These are phyloP conservation scores for Phialophora macrospora DNA, from an alignment of 2,329 filamentous ascomycete genomes.

Conservation along the genomic window DNA sequence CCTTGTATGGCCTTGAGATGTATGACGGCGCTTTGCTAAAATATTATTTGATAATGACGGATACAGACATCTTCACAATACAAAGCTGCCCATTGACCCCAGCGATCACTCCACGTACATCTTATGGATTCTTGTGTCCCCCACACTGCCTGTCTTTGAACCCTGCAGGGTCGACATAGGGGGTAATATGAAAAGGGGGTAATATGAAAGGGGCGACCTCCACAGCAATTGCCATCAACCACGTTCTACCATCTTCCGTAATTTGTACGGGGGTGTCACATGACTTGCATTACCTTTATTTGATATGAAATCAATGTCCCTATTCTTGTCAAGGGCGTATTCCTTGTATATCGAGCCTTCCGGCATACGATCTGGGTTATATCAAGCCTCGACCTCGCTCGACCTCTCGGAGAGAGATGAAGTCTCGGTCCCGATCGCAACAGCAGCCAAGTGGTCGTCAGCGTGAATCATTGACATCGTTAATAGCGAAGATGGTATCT, in stretches of 20 bases:
- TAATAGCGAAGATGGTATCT: conserved; percentile 24
- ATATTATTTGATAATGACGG: not conserved
- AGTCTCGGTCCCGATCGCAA: not conserved
- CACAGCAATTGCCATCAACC: not conserved
- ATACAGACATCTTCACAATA: not conserved
- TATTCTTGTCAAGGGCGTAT: not conserved
- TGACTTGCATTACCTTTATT: not conserved
- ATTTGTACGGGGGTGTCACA: not conserved
- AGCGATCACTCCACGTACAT: not conserved
- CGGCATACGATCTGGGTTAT: not conserved
- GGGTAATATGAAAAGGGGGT: not conserved
- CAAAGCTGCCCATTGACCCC: not conserved
- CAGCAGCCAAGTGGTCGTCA: not conserved
- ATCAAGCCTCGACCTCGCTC: not conserved
- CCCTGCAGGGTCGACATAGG: not conserved
- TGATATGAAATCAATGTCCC: too few species aligned
- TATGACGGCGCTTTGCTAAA: not conserved
- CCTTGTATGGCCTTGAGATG: not conserved
- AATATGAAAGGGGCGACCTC: not conserved
- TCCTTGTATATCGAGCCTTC: not conserved
- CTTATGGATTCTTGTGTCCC: not conserved
- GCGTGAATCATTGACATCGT: conserved; percentile 21
- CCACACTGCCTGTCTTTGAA: not conserved
- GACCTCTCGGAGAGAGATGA: not conserved
- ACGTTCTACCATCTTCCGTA: not conserved